These are phyloP conservation scores for Stemphylium vesicarium DNA, from an alignment of 2,329 filamentous ascomycete species.

Conservation along the genomic window DNA sequence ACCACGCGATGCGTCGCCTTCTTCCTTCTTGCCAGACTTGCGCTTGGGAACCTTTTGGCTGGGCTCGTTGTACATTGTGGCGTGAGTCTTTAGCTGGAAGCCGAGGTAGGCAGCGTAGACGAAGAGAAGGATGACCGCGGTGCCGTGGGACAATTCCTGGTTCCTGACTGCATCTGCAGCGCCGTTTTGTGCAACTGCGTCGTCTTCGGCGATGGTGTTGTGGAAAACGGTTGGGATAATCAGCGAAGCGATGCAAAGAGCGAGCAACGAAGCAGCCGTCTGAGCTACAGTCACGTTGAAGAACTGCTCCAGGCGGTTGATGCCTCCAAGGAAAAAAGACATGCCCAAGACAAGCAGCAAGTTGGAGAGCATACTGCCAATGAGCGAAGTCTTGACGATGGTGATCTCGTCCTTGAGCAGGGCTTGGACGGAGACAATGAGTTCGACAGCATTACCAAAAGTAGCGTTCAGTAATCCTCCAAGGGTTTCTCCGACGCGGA, in stretches of 20 bases:
- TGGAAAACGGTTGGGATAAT: slow-evolving; percentile 89
- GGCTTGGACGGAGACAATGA: slow-evolving; percentile 88
- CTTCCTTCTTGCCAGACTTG: slow-evolving; percentile 53
- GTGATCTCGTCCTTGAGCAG: slow-evolving; percentile 74
- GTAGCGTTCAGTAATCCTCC: slow-evolving; percentile 89
- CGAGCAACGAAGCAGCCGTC: slow-evolving; percentile 81
- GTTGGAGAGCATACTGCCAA: slow-evolving; percentile 91
- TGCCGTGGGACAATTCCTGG: slow-evolving; percentile 67
- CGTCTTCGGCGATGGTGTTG: slow-evolving; percentile 41
- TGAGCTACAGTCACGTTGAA: slow-evolving; percentile 95
- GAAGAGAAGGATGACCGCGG: slow-evolving; percentile 78
- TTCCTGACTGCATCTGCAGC: slow-evolving; percentile 37
- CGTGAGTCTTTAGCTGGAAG: slow-evolving; percentile 91
- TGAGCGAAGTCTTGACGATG: slow-evolving; percentile 91
- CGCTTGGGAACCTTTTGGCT: slow-evolving; percentile 76
- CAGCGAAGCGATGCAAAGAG: slow-evolving; percentile 77
- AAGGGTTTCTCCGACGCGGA: slow-evolving; percentile 78
- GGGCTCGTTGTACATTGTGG: slow-evolving; percentile 77
- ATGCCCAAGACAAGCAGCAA: slow-evolving; percentile 87
- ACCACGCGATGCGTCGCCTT: slow-evolving; percentile 58
- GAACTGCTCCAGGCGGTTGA: slow-evolving; percentile 79
- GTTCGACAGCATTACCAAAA: slow-evolving; percentile 89
- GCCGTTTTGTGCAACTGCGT: slow-evolving; percentile 11
- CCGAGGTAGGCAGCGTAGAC: slow-evolving; percentile 85
- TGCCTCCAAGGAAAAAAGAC: slow-evolving; percentile 87